Percentiles rank a stretch among this genome's conserved stretches.
Evolutionary conservation across 257 asterid species (phyloP).

Genomic region (Solanum microdontum): DNA sequence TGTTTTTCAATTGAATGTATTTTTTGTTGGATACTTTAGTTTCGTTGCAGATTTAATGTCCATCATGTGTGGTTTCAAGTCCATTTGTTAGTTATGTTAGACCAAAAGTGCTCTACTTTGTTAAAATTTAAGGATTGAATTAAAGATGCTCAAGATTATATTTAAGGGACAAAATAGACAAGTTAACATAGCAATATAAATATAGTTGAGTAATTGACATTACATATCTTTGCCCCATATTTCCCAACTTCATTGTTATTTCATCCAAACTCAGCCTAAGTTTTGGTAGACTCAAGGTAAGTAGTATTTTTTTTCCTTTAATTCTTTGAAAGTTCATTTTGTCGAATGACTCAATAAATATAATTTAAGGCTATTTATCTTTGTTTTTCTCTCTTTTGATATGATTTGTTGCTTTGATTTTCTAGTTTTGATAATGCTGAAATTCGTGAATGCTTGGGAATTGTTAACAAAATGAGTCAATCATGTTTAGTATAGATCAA

Average conservation of each 20-base stretch:
- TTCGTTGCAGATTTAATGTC: no score
- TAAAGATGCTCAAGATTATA: neutral
- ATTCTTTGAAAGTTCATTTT: neutral
- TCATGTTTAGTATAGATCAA: neutral
- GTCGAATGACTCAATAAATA: neutral
- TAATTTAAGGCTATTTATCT: neutral
- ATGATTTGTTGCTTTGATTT: neutral
- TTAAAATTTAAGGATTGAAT: neutral
- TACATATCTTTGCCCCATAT: neutral
- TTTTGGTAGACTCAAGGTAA: neutral
- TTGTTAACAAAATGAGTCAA: neutral
- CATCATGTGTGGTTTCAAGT: no score
- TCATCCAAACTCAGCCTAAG: neutral
- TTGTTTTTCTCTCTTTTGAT: neutral
- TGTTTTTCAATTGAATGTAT: no score
- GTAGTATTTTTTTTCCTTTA: neutral
- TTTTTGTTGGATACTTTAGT: no score
- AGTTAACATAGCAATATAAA: neutral
- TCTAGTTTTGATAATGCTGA: neutral
- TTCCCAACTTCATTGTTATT: neutral
- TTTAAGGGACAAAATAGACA: neutral
- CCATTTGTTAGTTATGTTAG: no score
- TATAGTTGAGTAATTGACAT: neutral
- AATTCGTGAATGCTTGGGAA: neutral
- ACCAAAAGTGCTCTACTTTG: no score